Evolutionary conservation across 768 basidiomycete genomes (phyloP).

Genomic region (Trichaptum fuscoviolaceum): DNA sequence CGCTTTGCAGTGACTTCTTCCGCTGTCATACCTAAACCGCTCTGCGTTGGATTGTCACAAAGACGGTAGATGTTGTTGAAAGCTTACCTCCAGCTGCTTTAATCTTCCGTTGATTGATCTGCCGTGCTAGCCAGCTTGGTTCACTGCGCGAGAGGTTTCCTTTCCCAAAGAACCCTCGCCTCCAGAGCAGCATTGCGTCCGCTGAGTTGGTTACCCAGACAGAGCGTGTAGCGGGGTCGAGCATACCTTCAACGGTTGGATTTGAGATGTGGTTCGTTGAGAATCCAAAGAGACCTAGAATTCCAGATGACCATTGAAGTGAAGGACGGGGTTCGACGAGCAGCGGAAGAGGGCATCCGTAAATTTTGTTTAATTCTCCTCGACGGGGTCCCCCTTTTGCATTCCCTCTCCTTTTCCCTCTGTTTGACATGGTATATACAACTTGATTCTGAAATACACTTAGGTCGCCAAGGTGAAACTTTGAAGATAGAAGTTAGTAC

Average conservation of each 20-base stretch:
- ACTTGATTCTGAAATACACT: neutral
- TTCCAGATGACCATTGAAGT: conserved; percentile 25
- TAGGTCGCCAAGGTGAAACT: neutral
- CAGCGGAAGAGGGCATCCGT: conserved; percentile 66
- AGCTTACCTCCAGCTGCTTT: conserved; percentile 51
- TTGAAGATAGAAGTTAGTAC: neutral
- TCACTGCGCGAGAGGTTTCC: conserved; percentile 93
- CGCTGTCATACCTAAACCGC: conserved; percentile 60
- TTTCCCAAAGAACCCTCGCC: conserved; percentile 94
- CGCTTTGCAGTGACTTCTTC: conserved; percentile 90
- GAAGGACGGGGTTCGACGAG: conserved; percentile 32
- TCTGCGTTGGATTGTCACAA: conserved; percentile 1
- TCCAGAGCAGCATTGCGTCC: conserved; percentile 74
- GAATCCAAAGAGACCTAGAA: conserved; percentile 44
- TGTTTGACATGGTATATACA: neutral
- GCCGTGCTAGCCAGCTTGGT: conserved; percentile 85
- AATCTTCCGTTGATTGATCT: conserved; percentile 54
- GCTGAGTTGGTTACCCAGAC: conserved; percentile 73
- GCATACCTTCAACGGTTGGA: conserved; percentile 71
- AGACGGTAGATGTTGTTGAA: conserved; percentile 18
- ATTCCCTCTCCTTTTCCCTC: neutral
- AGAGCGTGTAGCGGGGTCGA: conserved; percentile 76
- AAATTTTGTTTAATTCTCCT: conserved; percentile 63
- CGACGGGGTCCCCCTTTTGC: conserved; percentile 46
- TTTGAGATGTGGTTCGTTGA: conserved; percentile 56